These are phyloP conservation scores for Ilyonectria destructans DNA, from an alignment of 2,329 filamentous ascomycete species.

Conservation along the genomic window DNA sequence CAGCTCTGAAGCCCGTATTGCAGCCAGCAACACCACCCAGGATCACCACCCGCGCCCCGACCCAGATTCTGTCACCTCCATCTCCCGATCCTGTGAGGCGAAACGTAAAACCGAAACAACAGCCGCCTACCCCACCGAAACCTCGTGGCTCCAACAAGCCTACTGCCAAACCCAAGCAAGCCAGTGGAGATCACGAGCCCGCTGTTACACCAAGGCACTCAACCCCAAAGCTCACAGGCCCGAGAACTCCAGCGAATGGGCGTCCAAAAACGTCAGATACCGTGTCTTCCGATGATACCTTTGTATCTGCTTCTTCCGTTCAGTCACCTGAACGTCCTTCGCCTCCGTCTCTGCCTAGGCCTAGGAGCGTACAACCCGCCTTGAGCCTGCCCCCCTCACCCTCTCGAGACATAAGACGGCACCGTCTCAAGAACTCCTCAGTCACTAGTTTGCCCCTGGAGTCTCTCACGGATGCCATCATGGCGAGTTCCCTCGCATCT, in stretches of 20 bases:
- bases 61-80: conserved; percentile 40
- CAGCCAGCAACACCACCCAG: conserved; percentile 51
- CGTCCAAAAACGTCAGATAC: conserved; percentile 49
- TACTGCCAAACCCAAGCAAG: conserved; percentile 29
- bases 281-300: conserved; percentile 63
- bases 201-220: conserved; percentile 34
- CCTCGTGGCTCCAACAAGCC: conserved; percentile 50
- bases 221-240: conserved; percentile 30
- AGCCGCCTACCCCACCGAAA: conserved; percentile 58
- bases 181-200: conserved; percentile 22
- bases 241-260: conserved; percentile 28
- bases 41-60: conserved; percentile 43
- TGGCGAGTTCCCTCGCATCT: conserved; percentile 82
- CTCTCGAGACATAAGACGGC: conserved; percentile 54
- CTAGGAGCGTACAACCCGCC: conserved; percentile 28
- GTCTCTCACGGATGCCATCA: conserved; percentile 81
- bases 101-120: conserved; percentile 36
- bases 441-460: conserved; percentile 69
- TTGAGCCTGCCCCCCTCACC: conserved; percentile 56
- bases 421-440: conserved; percentile 48
- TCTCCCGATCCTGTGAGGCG: conserved; percentile 53
- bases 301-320: conserved; percentile 60
- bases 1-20: conserved; percentile 51
- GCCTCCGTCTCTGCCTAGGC: conserved; percentile 41
- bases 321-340: conserved; percentile 52